A percentile compares a stretch with the other conserved stretches of the same genome.
Conservation (phyloP, 257 asterid species). For the Penstemon eatonii region DNA sequence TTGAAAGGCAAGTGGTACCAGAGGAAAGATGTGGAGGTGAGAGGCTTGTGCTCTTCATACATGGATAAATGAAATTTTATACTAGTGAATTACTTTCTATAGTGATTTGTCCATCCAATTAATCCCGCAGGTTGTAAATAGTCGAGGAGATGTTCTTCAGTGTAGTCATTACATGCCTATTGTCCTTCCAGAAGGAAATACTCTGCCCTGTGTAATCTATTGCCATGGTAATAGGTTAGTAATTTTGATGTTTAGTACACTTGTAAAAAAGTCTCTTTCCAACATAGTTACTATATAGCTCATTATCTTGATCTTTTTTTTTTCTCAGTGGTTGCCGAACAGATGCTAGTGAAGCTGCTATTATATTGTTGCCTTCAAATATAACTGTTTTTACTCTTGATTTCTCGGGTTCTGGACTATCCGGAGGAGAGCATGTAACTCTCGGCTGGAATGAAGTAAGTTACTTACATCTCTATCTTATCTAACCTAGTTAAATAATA, state of each 20-base stretch:
- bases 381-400: slow-evolving; percentile 87
- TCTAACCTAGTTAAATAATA: slow-evolving; percentile 2
- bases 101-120: not conserved
- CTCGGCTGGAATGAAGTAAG: slow-evolving; percentile 96
- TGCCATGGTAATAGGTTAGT: slow-evolving; percentile 96
- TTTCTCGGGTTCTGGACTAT: slow-evolving; percentile 95
- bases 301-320: slow-evolving; percentile 22
- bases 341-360: slow-evolving; percentile 98
- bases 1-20: slow-evolving; percentile 76
- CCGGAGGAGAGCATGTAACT: slow-evolving; percentile 94
- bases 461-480: slow-evolving; percentile 12
- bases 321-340: slow-evolving; percentile 85
- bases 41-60: not conserved
- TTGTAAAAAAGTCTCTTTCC: not conserved
- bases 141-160: slow-evolving; percentile 75
- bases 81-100: too few species aligned
- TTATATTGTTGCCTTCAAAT: slow-evolving; percentile 81
- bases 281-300: slow-evolving; percentile 21
- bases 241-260: slow-evolving; percentile 22
- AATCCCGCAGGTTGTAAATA: slow-evolving; percentile 66
- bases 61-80: not conserved
- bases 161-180: slow-evolving; percentile 94
- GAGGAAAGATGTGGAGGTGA: slow-evolving; percentile 92
- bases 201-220: slow-evolving; percentile 83
- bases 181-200: slow-evolving; percentile 62